A percentile compares a stretch with the other conserved stretches of the same genome.
phyloP scores from a whole-genome alignment of 768 basidiomycete genomes.

The Podaxis mareebaensis region DNA sequence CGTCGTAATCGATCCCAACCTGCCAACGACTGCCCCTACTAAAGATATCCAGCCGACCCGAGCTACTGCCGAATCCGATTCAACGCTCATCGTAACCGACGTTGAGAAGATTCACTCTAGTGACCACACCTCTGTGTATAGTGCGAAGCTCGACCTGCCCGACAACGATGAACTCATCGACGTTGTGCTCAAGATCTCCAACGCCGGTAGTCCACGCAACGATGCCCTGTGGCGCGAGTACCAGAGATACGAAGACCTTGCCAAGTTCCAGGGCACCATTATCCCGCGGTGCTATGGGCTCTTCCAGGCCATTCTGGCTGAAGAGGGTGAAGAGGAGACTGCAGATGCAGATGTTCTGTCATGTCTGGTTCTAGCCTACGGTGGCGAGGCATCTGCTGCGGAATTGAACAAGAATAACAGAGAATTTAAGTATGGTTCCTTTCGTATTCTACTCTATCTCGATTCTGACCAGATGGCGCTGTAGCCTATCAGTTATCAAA shows the following conservation, averaged over 20 bases:
- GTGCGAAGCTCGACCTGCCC: constrained; percentile 4
- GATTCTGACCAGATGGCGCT: not conserved
- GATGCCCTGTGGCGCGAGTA: constrained; percentile 13
- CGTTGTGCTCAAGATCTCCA: constrained; percentile 16
- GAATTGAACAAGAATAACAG: constrained; percentile 14
- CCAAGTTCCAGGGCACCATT: constrained; percentile 6
- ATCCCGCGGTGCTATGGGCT: constrained; percentile 15
- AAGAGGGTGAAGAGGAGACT: not conserved
- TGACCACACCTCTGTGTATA: constrained; percentile 11
- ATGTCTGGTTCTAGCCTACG: constrained; percentile 13
- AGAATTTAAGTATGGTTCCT: constrained; percentile 8
- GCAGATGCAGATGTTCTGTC: constrained; percentile 9
- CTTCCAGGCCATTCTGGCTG: constrained; percentile 10
- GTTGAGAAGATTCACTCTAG: constrained; percentile 13
- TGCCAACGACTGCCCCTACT: not conserved
- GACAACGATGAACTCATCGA: constrained; percentile 10
- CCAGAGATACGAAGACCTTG: constrained; percentile 12
- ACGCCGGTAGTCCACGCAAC: constrained; percentile 7
- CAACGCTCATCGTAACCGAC: constrained; percentile 11
- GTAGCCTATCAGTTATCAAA: constrained; percentile 11
- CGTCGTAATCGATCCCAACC: not conserved
- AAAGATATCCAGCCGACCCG: constrained; percentile 6
- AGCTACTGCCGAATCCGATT: not conserved
- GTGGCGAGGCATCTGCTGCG: constrained; percentile 3
- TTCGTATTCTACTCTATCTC: not conserved